A percentile compares a stretch with the other conserved stretches of the same genome.
These are phyloP conservation scores for Naganishia onofrii DNA, from an alignment of 768 basidiomycete genomes.

Conservation along the genomic window DNA sequence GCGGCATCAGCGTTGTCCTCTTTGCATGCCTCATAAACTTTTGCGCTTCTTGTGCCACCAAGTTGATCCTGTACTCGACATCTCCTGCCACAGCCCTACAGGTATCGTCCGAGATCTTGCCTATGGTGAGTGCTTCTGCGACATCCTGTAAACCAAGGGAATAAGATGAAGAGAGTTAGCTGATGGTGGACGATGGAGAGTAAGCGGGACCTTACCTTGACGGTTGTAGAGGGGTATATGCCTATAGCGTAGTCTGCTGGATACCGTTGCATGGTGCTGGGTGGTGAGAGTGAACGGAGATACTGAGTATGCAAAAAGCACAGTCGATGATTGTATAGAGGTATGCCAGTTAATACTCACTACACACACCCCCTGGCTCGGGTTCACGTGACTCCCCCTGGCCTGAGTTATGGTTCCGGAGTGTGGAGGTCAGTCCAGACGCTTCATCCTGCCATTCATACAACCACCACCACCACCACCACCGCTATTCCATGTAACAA, in stretches of 20 bases:
- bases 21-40: constrained; percentile 95
- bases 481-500: no score
- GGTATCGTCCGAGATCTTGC: constrained; percentile 70
- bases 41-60: constrained; percentile 86
- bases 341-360: neutral
- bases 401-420: neutral
- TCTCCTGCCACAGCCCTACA: constrained; percentile 86
- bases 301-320: neutral
- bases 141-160: constrained; percentile 64
- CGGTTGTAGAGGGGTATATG: constrained; percentile 29
- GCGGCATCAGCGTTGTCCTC: constrained; percentile 80
- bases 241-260: constrained; percentile 25
- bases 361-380: neutral
- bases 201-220: constrained; percentile 19
- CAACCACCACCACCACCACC: neutral
- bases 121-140: constrained; percentile 79
- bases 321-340: neutral
- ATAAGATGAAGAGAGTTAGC: neutral
- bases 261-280: constrained; percentile 4
- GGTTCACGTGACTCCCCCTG: neutral
- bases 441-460: neutral
- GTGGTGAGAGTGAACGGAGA: neutral
- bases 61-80: constrained; percentile 93
- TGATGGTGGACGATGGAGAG: no score
- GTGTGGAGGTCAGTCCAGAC: neutral